Evolutionary conservation across 495 filamentous ascomycete species (phyloP), one percentile per base, ranked within the genome.

Genomic region (Neurospora sp.): DNA sequence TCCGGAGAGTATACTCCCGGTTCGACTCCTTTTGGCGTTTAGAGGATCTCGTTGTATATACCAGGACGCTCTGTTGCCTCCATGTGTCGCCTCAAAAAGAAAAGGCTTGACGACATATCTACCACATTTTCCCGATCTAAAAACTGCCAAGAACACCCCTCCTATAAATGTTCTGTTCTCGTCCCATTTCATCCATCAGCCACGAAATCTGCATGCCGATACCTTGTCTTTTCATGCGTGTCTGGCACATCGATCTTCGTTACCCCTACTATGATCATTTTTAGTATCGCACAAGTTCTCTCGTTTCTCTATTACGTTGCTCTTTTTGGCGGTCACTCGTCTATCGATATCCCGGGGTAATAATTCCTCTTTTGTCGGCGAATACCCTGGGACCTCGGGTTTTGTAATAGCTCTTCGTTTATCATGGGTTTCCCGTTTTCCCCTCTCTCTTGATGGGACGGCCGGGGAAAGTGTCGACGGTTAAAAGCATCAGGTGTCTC

Each of bases 151-250:
- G 69, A 78, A 73, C 78, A 72, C 54, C 75, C 76, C 73, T 66
- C 70, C 70, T 54, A 69, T 48, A 45, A 62, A 70, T 71, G 73
- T 79, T 73, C 75, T 75, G 76, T 76, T 82, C 79, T 86, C 79
- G 77, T 82, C 82, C 78, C 80, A 82, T 82, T 82, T 83, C 79
- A 81, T 82, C 79, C 77, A 78, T 83, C 81, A 76, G 82, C 82
- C 82, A 84, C 81, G 82, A 86, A 66, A 83, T 83, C 82, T 83
- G 81, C 82, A 86, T 86, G 84, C 85, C 83, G 84, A 85, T 83
- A 83, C 77, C 76, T 74, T 80, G 77, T 70, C 73, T 79, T 82
- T 77, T 85, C 84, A 81, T 86, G 82, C 83, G 74, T 85, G 84
- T 85, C 84, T 84, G 83, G 86, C 81, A 86, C 86, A 84, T 81